Base-by-base conservation (phyloP, 2,329 filamentous ascomycete species). In the Penicillium vulpinum region DNA sequence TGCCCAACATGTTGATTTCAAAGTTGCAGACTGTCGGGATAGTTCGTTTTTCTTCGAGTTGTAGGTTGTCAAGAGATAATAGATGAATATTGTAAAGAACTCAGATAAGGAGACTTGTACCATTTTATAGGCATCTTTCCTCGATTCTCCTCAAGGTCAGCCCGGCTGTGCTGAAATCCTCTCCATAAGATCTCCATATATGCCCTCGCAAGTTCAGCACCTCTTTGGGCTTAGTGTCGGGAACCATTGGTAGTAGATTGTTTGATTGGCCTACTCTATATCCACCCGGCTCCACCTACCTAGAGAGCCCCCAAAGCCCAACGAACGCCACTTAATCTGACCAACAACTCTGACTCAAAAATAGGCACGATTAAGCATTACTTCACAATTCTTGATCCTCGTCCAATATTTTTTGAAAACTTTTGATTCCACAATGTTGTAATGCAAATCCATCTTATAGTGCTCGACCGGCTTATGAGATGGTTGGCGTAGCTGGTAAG, bases 401-500 rank as follows among this genome's bases (percentile, higher is more conserved):
- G 29, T 31, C n/a, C 8, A 4, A 28, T 46, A 13, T 15, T 31
- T 45, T 28, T 18, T n/a, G n/a, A n/a, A n/a, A n/a, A 11, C 7
- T 10, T 29, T 29, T 29, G 28, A 29, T 31, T 31, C 5, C 11
- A 31, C 29, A 26, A 24, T 28, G n/a, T 18, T 26, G 33, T 38
- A 33, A 38, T 28, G 10, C 33, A 4, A 26, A n/a, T n/a, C n/a
- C 31, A n/a, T n/a, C 21, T 38, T n/a, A 26, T 11, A 26, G 15
- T 4, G 22, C 31, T 48, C 7, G 6, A 10, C n/a, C 7, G 6
- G 16, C n/a, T 38, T 48, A 35, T 38, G 33, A 36, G 13, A 49
- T 51, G 44, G 54, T 58, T 9, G 52, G 51, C 38, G 57, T 59
- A 26, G 53, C 57, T 16, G 57, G 57, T 18, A 59, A 59, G 21